Percentiles rank a stretch among this genome's conserved stretches.
phyloP scores from a whole-genome alignment of 2,329 filamentous ascomycete species.

The Tolypocladium tropicale region DNA sequence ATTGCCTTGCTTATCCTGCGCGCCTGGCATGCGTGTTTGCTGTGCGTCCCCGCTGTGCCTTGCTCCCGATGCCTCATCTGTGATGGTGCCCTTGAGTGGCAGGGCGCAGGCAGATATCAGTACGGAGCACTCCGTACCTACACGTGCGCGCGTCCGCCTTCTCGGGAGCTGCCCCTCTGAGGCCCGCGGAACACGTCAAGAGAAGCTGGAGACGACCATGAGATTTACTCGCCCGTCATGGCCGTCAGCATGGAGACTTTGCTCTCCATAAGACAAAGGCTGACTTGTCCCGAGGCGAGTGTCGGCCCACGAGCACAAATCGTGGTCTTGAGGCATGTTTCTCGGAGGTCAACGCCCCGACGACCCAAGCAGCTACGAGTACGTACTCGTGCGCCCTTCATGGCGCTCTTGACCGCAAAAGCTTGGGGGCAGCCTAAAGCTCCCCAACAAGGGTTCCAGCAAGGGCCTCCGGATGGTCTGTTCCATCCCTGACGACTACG shows the following conservation, averaged over 20 bases:
- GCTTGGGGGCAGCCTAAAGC: background rate
- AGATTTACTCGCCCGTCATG: background rate
- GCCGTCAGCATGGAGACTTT: background rate
- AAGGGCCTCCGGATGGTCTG: background rate
- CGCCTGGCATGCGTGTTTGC: background rate
- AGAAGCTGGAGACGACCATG: background rate
- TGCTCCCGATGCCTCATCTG: background rate
- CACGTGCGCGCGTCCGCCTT: background rate
- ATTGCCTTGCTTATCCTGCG: background rate
- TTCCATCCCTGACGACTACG: background rate
- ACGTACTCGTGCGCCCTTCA: background rate
- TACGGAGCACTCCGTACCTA: background rate
- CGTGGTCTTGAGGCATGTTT: background rate
- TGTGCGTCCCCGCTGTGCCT: background rate
- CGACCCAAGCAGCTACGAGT: no score
- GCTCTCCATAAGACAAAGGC: background rate
- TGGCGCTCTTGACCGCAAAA: background rate
- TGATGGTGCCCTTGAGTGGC: background rate
- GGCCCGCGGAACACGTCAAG: background rate
- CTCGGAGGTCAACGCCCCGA: no score
- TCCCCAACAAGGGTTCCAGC: background rate
- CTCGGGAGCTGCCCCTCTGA: background rate
- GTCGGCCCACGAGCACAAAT: background rate
- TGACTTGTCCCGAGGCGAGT: no score
- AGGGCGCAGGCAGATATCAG: background rate